Base-by-base conservation (phyloP, 768 basidiomycete species). In the Lactarius indigo region DNA sequence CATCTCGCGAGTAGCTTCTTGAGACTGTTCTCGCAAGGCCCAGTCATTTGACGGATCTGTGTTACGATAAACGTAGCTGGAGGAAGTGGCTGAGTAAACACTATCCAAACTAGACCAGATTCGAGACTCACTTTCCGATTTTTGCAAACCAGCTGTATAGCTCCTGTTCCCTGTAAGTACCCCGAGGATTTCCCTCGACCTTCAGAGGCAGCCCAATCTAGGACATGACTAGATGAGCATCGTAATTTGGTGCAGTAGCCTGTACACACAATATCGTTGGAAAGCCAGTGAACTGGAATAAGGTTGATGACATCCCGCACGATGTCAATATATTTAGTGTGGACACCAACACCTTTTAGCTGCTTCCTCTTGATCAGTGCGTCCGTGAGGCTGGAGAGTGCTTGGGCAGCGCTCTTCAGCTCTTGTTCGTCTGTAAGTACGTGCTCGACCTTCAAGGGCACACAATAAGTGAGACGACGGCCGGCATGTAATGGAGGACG, bases 221-320 rank as follows among this genome's bases (percentile, higher is more conserved):
- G 13, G 26, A 23, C 7, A 37, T 13, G 10, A 30, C n/a, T 23
- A 28, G 6, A 42, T 63, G 42, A 58, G 31, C 18, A 17, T 3
- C 23, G 12, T 18, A 2, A 35, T 28, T 44, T 28, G 6, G 18
- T 17, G 5, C 20, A 10, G n/a, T 15, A 66, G 6, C 26, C 13
- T 26, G 54, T 42, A 41, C 87, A 69, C 66, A 90, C 89, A 64
- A 89, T 76, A 61, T 83, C 73, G 37, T 83, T 78, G 12, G 82
- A 81, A 33, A 87, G 79, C 87, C 87, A 91, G 65, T 84, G 79
- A 5, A 88, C 74, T 0, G 89, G 85, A 44, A 88, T 65, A 31
- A 81, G 72, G 68, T 91, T 88, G 71, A 89, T 82, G 26, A 91
- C 88, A 69, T 91, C 87, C 50, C 78, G 78, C 8, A 91, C 82